phyloP scores from a whole-genome alignment of 371 early-diverging fungal species.

The Mortierella sp. region DNA sequence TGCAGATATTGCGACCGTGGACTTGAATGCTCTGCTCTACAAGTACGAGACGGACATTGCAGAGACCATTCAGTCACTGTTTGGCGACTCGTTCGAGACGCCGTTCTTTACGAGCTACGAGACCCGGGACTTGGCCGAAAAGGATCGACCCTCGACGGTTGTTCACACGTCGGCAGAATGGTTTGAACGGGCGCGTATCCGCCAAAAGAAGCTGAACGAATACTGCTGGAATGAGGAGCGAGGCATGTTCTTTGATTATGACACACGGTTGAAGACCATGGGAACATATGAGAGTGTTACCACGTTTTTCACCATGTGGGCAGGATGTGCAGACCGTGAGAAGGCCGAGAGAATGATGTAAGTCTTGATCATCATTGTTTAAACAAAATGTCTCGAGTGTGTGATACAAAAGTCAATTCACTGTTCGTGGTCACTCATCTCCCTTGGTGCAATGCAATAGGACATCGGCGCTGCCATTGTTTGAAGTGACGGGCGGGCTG shows the following conservation, averaged over 20 bases:
- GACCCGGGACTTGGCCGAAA: neutral
- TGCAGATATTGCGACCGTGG: constrained; percentile 92
- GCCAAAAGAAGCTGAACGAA: constrained; percentile 67
- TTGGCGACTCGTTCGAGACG: constrained; percentile 62
- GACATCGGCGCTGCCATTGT: constrained; percentile 56
- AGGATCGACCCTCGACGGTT: constrained; percentile 25
- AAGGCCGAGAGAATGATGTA: constrained; percentile 73
- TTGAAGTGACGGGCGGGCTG: constrained; percentile 74
- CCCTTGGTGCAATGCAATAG: too few species aligned
- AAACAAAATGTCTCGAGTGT: too few species aligned
- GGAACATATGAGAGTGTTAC: constrained; percentile 79
- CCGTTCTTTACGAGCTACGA: constrained; percentile 47
- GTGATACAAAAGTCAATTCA: too few species aligned
- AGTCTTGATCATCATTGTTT: constrained; percentile 4
- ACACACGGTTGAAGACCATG: constrained; percentile 61
- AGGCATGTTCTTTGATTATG: constrained; percentile 88
- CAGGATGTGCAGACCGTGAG: constrained; percentile 70
- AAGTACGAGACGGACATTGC: constrained; percentile 95
- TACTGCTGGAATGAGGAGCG: constrained; percentile 82
- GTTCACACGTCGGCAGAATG: constrained; percentile 61
- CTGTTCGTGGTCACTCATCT: too few species aligned
- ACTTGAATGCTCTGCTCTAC: constrained; percentile 90
- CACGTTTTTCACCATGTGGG: constrained; percentile 81
- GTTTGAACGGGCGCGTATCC: constrained; percentile 64
- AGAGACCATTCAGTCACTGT: constrained; percentile 69